A percentile compares a stretch with the other conserved stretches of the same genome.
Evolutionary conservation across 2,329 filamentous ascomycete species (phyloP).

Genomic region (Colletotrichum graminicola): DNA sequence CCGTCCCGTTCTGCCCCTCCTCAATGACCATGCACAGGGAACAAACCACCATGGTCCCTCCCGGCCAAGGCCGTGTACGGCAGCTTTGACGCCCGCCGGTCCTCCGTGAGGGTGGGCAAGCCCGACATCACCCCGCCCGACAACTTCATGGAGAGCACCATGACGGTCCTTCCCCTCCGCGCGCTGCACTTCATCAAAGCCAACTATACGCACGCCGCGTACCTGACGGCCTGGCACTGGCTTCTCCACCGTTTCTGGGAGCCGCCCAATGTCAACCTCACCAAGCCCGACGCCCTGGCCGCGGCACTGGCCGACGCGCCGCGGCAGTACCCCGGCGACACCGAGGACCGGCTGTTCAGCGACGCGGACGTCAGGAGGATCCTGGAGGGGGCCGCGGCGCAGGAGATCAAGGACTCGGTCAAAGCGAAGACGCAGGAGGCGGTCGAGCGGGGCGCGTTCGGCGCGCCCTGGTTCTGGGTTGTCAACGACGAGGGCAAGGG

Average conservation of each 20-base stretch:
- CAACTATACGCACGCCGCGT: constrained; percentile 61
- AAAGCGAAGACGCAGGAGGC: constrained; percentile 71
- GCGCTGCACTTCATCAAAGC: constrained; percentile 75
- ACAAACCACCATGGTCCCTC: constrained; percentile 80
- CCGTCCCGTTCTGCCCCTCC: not conserved
- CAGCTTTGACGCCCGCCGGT: constrained; percentile 55
- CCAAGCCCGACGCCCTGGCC: constrained; percentile 66
- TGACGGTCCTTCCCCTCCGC: constrained; percentile 70
- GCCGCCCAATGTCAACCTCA: constrained; percentile 68
- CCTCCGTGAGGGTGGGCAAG: constrained; percentile 54
- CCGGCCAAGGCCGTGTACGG: constrained; percentile 75
- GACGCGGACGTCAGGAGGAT: constrained; percentile 67
- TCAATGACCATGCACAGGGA: constrained; percentile 61
- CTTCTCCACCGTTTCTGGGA: constrained; percentile 75
- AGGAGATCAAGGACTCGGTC: constrained; percentile 60
- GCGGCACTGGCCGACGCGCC: constrained; percentile 51
- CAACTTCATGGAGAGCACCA: constrained; percentile 58
- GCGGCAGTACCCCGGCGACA: constrained; percentile 32
- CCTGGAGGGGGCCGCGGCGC: constrained; percentile 62
- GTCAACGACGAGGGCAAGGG: constrained; percentile 67
- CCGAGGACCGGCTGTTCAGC: constrained; percentile 58
- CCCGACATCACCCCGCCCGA: constrained; percentile 53
- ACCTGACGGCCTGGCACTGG: constrained; percentile 65
- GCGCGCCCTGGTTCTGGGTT: constrained; percentile 82
- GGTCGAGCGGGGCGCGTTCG: constrained; percentile 77